A percentile compares a stretch with the other conserved stretches of the same genome.
phyloP scores from a whole-genome alignment of 495 filamentous ascomycete species.

The Paragyromitra xinjiangensis region DNA sequence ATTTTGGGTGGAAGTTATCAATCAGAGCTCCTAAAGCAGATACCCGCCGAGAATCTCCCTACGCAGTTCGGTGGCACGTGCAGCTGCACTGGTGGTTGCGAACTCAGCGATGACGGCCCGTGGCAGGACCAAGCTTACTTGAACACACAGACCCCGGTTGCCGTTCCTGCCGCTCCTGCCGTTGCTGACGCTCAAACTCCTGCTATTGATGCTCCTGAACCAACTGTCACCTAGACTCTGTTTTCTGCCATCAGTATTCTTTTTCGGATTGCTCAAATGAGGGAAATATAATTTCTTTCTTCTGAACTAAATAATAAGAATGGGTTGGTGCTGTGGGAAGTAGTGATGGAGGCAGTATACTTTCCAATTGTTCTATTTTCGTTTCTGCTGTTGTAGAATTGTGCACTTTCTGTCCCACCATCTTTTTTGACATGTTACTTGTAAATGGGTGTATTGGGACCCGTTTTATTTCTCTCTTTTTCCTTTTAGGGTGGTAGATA shows the following conservation, averaged over 20 bases:
- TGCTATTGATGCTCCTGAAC: conserved; percentile 28
- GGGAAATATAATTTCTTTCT: conserved; percentile 21
- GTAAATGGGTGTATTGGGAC: conserved; percentile 1
- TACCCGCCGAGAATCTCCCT: conserved; percentile 90
- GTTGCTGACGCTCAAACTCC: neutral
- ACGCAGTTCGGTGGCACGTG: conserved; percentile 85
- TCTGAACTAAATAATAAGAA: conserved; percentile 44
- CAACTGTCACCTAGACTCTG: conserved; percentile 28
- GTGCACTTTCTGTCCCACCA: conserved; percentile 21
- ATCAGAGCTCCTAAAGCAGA: conserved; percentile 80
- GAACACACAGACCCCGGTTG: conserved; percentile 5
- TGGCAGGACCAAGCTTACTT: conserved; percentile 81
- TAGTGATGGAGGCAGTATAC: conserved; percentile 7
- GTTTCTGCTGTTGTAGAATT: conserved; percentile 35
- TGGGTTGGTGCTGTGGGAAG: conserved; percentile 12
- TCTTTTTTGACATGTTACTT: conserved; percentile 24
- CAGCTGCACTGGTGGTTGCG: conserved; percentile 82
- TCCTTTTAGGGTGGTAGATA: conserved; percentile 4
- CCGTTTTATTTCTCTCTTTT: conserved; percentile 8
- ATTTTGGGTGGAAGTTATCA: conserved; percentile 83
- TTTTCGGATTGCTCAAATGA: conserved; percentile 15
- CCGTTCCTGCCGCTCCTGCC: neutral
- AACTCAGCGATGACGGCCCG: conserved; percentile 86
- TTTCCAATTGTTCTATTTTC: conserved; percentile 23
- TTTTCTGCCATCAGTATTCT: conserved; percentile 28